Evolutionary conservation across 2,329 filamentous ascomycete genomes (phyloP), one percentile per base, ranked within the genome.

Genomic region (Elsinoe batatas): DNA sequence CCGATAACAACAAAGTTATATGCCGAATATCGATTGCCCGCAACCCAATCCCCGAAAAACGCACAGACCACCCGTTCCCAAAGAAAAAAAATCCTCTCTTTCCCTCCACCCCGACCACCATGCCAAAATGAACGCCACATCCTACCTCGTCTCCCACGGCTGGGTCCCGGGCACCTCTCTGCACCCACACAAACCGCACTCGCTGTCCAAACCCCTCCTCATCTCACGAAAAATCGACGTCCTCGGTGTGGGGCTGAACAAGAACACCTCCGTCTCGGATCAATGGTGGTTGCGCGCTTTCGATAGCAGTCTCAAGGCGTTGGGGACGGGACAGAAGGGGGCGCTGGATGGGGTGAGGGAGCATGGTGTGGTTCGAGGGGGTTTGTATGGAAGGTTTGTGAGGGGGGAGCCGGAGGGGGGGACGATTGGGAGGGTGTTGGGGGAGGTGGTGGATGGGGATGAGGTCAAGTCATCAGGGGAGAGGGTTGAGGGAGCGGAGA

Each of bases 201-300:
- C 91, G 42, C 83, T 97, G 55, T 82, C 84, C 22, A 87, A 87
- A 63, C 91, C 91, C 4, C 79, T 97, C 26, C 82, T 95, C 36
- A 79, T 95, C 56, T 83, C 86, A 58, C 85, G 87, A 64, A 95
- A 95, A 71, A 79, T 84, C 63, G 87, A 95, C 69, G 85, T 80
- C 26, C 77, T 87, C 54, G 91, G 91, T 20, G 76, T 97, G 4
- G 91, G 91, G 55, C 83, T 87, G 67, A 89, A 88, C 69, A 81
- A 81, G 61, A 79, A 79, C 56, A 70, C 75, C 56, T 76, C 76
- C 26, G 76, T 80, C 32, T 77, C 79, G 63, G 91, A 96, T 67
- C 90, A 95, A 69, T 98, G 93, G 93, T 98, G 93, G 93, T 78
- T 95, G 71, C 85, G 88, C 57, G 93, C 93, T 10, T 96, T 95